Evolutionary conservation across 1,284 basidiomycete genomes (phyloP).

Genomic region (Mycena citricolor): DNA sequence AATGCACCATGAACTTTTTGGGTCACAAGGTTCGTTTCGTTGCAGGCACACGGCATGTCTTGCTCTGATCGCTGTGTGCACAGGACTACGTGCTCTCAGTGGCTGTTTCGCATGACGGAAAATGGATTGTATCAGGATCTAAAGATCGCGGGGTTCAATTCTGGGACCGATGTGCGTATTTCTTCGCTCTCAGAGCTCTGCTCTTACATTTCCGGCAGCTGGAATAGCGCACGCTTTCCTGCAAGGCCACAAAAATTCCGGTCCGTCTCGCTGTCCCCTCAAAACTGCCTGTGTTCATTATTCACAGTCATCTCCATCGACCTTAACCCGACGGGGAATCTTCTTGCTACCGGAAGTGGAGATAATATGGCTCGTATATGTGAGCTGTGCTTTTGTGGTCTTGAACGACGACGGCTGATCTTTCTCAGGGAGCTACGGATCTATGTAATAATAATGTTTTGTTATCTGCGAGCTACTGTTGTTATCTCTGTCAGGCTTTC

Average conservation of each 20-base stretch:
- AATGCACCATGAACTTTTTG: slow-evolving; percentile 75
- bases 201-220: no score
- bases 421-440: no score
- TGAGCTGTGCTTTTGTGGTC: slow-evolving; percentile 31
- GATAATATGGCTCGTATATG: slow-evolving; percentile 76
- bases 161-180: no score
- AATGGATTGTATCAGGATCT: slow-evolving; percentile 79
- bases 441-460: no score
- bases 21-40: slow-evolving; percentile 74
- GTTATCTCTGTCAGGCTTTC: no score
- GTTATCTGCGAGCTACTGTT: no score
- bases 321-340: slow-evolving; percentile 61
- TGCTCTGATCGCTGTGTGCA: slow-evolving; percentile 8
- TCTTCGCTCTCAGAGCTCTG: no score
- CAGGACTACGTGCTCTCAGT: slow-evolving; percentile 67
- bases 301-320: slow-evolving; percentile 75
- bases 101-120: slow-evolving; percentile 70
- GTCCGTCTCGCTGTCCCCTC: slow-evolving; percentile 30
- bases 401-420: no score
- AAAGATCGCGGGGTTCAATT: slow-evolving; percentile 79
- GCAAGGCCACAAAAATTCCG: slow-evolving; percentile 81
- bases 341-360: slow-evolving; percentile 76
- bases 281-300: neutral
- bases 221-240: slow-evolving; percentile 75
- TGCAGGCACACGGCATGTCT: no score